These are phyloP conservation scores for Plasmodium adleri DNA, from an alignment of 169 alveolate genomes.

Conservation along the genomic window DNA sequence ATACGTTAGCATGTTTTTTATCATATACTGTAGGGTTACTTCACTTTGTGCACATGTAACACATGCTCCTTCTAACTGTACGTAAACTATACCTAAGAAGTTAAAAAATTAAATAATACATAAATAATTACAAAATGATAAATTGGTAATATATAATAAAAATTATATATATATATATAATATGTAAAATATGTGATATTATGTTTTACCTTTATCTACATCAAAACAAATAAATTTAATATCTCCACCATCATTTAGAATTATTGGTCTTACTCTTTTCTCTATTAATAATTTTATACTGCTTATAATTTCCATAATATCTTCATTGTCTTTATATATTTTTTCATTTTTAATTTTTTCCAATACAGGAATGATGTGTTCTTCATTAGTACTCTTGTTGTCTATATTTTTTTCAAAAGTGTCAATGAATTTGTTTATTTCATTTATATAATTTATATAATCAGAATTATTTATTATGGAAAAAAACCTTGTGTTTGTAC, in stretches of 20 bases:
- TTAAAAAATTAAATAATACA: neutral
- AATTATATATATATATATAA: neutral
- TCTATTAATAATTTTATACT: conserved; percentile 83
- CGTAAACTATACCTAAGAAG: conserved; percentile 81
- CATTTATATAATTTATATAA: conserved; percentile 58
- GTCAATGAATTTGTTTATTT: conserved; percentile 57
- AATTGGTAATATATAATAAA: neutral
- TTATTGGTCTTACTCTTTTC: conserved; percentile 84
- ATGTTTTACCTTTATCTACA: conserved; percentile 78
- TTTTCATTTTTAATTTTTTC: conserved; percentile 68
- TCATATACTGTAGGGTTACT: conserved; percentile 85
- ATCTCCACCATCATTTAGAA: conserved; percentile 87
- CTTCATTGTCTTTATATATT: conserved; percentile 61
- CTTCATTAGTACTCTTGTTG: conserved; percentile 19
- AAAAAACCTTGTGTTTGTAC: conserved; percentile 10
- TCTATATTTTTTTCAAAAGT: conserved; percentile 43
- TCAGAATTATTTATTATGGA: conserved; percentile 43
- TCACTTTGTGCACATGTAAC: conserved; percentile 87
- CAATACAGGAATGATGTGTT: conserved; percentile 50
- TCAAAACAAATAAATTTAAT: conserved; percentile 82
- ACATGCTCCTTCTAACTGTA: conserved; percentile 86
- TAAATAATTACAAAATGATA: neutral
- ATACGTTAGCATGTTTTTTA: conserved; percentile 85
- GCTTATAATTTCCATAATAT: conserved; percentile 80
- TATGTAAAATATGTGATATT: neutral